phyloP scores from a whole-genome alignment of 2,329 filamentous ascomycete species.

The Phyllosticta paracitricarpa region DNA sequence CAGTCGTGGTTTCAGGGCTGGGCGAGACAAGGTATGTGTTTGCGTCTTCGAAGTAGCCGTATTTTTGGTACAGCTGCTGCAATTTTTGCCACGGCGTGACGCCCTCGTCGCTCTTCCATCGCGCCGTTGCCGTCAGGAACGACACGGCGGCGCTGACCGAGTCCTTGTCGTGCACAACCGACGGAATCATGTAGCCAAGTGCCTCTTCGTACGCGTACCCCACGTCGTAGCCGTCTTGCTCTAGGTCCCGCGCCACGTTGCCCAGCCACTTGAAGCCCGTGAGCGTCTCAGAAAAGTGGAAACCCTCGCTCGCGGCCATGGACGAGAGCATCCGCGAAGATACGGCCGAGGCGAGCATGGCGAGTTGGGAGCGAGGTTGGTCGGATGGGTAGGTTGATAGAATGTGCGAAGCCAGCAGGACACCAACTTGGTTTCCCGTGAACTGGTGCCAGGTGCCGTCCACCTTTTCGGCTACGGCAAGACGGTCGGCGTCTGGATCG shows the following conservation, averaged over 20 bases:
- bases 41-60: slow-evolving; percentile 52
- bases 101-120: slow-evolving; percentile 40
- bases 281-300: slow-evolving; percentile 50
- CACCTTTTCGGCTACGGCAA: slow-evolving; percentile 51
- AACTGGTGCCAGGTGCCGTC: slow-evolving; percentile 49
- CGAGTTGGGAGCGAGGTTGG: slow-evolving; percentile 32
- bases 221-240: slow-evolving; percentile 39
- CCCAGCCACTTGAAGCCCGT: slow-evolving; percentile 62
- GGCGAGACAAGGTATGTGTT: slow-evolving; percentile 56
- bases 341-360: slow-evolving; percentile 53
- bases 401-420: slow-evolving; percentile 49
- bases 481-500: slow-evolving; percentile 56
- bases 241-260: slow-evolving; percentile 46
- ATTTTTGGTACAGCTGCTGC: slow-evolving; percentile 45
- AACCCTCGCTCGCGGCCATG: slow-evolving; percentile 45
- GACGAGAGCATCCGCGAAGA: slow-evolving; percentile 53
- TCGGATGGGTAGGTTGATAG: slow-evolving; percentile 36
- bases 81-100: slow-evolving; percentile 49
- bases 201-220: slow-evolving; percentile 56
- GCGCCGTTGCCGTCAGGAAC: slow-evolving; percentile 46
- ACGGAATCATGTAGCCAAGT: slow-evolving; percentile 56
- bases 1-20: slow-evolving; percentile 39
- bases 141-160: slow-evolving; percentile 51
- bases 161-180: slow-evolving; percentile 55
- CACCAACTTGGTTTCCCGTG: slow-evolving; percentile 56